These are phyloP conservation scores for Cephalotrichum gorgonifer DNA, from an alignment of 2,329 filamentous ascomycete species.

Conservation along the genomic window DNA sequence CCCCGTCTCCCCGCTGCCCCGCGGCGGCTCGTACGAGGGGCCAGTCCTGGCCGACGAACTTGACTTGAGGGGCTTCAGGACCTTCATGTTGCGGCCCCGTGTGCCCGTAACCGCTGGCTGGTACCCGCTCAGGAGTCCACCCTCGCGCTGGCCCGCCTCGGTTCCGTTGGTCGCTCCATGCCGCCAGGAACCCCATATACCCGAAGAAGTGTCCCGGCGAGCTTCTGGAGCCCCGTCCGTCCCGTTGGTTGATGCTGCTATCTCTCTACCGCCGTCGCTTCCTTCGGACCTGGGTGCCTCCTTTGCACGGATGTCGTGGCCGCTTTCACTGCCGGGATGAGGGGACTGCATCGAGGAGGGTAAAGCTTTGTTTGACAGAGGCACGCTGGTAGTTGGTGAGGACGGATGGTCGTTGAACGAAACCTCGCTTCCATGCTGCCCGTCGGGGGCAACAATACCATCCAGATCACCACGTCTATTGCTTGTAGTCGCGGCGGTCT, in stretches of 20 bases:
- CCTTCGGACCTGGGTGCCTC: conserved; percentile 1
- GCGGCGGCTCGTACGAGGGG: conserved; percentile 37
- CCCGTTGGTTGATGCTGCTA: conserved; percentile 14
- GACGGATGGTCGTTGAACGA: neutral
- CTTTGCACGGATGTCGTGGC: neutral
- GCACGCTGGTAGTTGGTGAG: conserved; percentile 6
- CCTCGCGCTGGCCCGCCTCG: conserved; percentile 46
- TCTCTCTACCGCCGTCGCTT: neutral
- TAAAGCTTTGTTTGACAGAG: neutral
- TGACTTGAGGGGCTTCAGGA: conserved; percentile 69
- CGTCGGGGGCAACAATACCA: conserved; percentile 18
- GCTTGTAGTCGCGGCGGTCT: neutral
- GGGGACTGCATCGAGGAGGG: neutral
- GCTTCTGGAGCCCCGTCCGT: conserved; percentile 10
- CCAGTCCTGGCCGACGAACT: conserved; percentile 41
- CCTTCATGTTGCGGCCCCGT: conserved; percentile 73
- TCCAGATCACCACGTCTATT: conserved; percentile 16
- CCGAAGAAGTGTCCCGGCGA: conserved; percentile 35
- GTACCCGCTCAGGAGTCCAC: conserved; percentile 51
- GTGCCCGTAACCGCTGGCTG: conserved; percentile 56
- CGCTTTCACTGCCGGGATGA: neutral
- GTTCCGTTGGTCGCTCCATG: conserved; percentile 36
- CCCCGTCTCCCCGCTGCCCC: neutral
- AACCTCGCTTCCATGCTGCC: neutral
- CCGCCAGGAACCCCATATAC: conserved; percentile 65